These are phyloP conservation scores for Acer campestre DNA, from an alignment of 345 rosid genomes.

Conservation along the genomic window DNA sequence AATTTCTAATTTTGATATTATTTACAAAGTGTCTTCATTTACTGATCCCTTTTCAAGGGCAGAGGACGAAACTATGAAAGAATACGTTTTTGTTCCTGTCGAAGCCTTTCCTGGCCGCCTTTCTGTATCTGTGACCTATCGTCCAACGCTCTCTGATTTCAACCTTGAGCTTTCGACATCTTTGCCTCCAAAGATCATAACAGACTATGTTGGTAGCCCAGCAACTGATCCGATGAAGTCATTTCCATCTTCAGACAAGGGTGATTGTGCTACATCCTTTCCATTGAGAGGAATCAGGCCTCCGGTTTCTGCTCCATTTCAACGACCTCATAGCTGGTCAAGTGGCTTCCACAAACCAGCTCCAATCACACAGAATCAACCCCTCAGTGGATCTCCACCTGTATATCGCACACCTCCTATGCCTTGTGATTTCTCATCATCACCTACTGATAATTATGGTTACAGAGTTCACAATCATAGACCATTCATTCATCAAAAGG, in stretches of 20 bases:
- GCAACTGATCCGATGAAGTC: slow-evolving; percentile 76
- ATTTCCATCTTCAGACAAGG: slow-evolving; percentile 67
- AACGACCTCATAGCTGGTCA: slow-evolving; percentile 94
- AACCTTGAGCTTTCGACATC: slow-evolving; percentile 63
- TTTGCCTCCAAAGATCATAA: slow-evolving; percentile 72
- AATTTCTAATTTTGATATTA: slow-evolving; percentile 58
- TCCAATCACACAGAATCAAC: slow-evolving; percentile 47
- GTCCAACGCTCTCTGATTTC: slow-evolving; percentile 64
- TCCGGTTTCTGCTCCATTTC: slow-evolving; percentile 51
- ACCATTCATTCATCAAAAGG: slow-evolving; percentile 36
- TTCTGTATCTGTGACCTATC: slow-evolving; percentile 63
- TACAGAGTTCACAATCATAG: slow-evolving; percentile 41
- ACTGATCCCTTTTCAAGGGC: slow-evolving; percentile 64
- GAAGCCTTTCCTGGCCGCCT: slow-evolving; percentile 83
- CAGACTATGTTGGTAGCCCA: slow-evolving; percentile 90
- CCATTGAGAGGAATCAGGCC: slow-evolving; percentile 53
- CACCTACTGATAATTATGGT: slow-evolving; percentile 44
- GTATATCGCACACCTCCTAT: slow-evolving; percentile 43
- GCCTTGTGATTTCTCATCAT: slow-evolving; percentile 49
- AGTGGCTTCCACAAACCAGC: slow-evolving; percentile 71
- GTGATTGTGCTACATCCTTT: slow-evolving; percentile 56
- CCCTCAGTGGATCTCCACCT: slow-evolving; percentile 56
- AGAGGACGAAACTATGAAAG: slow-evolving; percentile 59
- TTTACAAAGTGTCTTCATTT: slow-evolving; percentile 85
- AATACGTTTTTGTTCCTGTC: slow-evolving; percentile 64